Conservation (phyloP, 2,329 filamentous ascomycete genomes). For the Fusarium veterinarium region DNA sequence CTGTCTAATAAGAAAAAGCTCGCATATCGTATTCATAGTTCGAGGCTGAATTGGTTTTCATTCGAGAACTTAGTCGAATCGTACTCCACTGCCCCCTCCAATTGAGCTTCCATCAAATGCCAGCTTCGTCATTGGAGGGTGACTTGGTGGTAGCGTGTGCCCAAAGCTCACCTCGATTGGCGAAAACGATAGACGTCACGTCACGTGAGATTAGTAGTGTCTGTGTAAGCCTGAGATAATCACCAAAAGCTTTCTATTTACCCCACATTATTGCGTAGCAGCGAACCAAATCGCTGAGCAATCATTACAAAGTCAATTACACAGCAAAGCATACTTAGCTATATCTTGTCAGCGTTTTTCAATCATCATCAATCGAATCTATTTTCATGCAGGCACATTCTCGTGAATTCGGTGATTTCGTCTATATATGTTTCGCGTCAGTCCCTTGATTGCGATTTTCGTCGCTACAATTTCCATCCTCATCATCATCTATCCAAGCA, state of each 20-base stretch:
- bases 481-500: slow-evolving; percentile 47
- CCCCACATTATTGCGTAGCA: slow-evolving; percentile 1
- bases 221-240: slow-evolving; percentile 39
- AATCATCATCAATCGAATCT: slow-evolving; percentile 38
- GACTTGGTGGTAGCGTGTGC: background rate
- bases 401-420: slow-evolving; percentile 35
- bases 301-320: slow-evolving; percentile 36
- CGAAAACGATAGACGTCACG: background rate
- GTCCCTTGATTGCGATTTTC: slow-evolving; percentile 50
- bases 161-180: background rate
- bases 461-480: slow-evolving; percentile 54
- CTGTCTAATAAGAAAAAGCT: background rate
- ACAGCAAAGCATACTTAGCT: slow-evolving; percentile 24
- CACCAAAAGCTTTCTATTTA: slow-evolving; percentile 5
- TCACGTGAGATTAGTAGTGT: slow-evolving; percentile 31
- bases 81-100: background rate
- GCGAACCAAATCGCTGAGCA: slow-evolving; percentile 42
- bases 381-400: slow-evolving; percentile 38
- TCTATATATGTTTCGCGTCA: slow-evolving; percentile 55
- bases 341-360: slow-evolving; percentile 44
- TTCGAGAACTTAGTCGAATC: background rate
- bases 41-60: background rate
- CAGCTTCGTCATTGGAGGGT: background rate
- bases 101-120: slow-evolving; percentile 8
- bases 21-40: background rate